phyloP scores from a whole-genome alignment of 108 stramenopile species.

The Nitzschia sp. region DNA sequence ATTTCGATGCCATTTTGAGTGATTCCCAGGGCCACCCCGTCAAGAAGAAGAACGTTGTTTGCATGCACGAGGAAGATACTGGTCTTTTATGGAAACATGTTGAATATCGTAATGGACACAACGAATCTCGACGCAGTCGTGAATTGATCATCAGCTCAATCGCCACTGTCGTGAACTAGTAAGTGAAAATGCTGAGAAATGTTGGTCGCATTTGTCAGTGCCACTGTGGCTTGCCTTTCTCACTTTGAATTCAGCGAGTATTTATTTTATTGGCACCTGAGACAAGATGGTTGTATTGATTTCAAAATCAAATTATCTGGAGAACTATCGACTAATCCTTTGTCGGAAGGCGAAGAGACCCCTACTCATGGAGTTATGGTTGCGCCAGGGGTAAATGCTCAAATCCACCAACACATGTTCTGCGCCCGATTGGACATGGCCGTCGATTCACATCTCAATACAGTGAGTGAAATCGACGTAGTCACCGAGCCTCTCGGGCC shows the following conservation, averaged over 20 bases:
- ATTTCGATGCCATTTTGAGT: slow-evolving; percentile 65
- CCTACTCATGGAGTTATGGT: slow-evolving; percentile 62
- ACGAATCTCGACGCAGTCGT: slow-evolving; percentile 57
- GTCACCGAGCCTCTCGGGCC: slow-evolving; percentile 23
- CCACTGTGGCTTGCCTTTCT: not conserved
- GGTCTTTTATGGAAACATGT: slow-evolving; percentile 82
- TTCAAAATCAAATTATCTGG: slow-evolving; percentile 59
- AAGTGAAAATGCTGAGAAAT: not conserved
- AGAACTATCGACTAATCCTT: slow-evolving; percentile 70
- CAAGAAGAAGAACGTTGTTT: slow-evolving; percentile 54
- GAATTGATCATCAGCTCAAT: slow-evolving; percentile 66
- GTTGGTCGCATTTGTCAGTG: not conserved
- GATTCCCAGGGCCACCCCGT: slow-evolving; percentile 45
- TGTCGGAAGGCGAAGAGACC: slow-evolving; percentile 41
- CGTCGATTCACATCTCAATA: slow-evolving; percentile 57
- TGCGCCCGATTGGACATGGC: slow-evolving; percentile 74
- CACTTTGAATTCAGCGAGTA: slow-evolving; percentile 62
- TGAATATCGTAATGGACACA: slow-evolving; percentile 77
- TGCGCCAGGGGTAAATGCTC: slow-evolving; percentile 71
- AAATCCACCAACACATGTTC: slow-evolving; percentile 80
- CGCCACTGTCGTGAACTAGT: slow-evolving; percentile 78
- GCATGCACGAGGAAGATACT: slow-evolving; percentile 82
- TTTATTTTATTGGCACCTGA: slow-evolving; percentile 63
- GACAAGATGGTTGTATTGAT: slow-evolving; percentile 56
- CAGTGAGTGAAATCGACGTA: slow-evolving; percentile 60